Conservation (phyloP, 2,329 filamentous ascomycete genomes). For the Pezicula carpinea region DNA sequence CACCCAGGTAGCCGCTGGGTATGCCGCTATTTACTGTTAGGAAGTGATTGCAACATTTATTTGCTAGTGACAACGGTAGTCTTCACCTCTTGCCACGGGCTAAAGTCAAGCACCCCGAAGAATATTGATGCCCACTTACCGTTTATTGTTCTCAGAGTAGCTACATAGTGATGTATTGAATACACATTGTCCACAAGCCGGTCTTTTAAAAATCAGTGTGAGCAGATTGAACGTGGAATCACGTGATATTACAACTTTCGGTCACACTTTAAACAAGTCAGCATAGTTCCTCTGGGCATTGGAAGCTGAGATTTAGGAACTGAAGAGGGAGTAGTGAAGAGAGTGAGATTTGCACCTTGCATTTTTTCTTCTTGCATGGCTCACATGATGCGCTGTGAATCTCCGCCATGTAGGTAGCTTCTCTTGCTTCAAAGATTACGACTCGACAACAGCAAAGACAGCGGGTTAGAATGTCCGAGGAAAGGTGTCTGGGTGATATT, state of each 20-base stretch:
- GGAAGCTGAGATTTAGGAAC: background rate
- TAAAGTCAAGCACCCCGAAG: background rate
- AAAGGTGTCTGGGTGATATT: too few relatives aligned
- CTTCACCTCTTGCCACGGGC: background rate
- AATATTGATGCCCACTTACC: background rate
- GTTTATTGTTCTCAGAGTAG: background rate
- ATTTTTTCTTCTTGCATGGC: constrained; percentile 30
- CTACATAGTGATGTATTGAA: background rate
- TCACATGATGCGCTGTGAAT: constrained; percentile 28
- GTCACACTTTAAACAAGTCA: background rate
- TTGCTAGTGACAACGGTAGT: background rate
- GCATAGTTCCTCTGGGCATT: background rate
- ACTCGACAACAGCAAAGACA: background rate
- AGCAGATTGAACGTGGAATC: too few relatives aligned
- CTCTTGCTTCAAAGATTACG: background rate
- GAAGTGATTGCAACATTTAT: background rate
- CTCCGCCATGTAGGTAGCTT: background rate
- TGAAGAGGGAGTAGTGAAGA: constrained; percentile 17
- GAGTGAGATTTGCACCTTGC: constrained; percentile 21
- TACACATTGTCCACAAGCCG: background rate
- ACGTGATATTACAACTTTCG: background rate
- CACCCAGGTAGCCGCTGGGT: constrained; percentile 35
- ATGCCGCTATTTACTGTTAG: constrained; percentile 24
- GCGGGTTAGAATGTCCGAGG: too few relatives aligned
- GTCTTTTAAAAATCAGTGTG: background rate